These are phyloP conservation scores for Kodamaea anthophila DNA, from an alignment of 1,139 yeast species.

Conservation along the genomic window DNA sequence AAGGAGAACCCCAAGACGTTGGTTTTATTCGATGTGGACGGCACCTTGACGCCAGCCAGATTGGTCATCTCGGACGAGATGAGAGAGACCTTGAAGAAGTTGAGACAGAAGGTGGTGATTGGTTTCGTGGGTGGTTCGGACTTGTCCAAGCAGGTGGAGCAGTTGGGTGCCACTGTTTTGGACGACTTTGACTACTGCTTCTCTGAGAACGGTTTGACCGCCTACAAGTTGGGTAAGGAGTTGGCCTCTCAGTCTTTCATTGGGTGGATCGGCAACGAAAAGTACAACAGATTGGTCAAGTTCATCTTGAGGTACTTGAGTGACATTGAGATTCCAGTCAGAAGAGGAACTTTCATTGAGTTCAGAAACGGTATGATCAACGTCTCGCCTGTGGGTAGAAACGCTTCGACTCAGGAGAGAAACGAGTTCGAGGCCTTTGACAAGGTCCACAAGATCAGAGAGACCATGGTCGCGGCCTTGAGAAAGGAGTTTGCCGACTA, in stretches of 20 bases:
- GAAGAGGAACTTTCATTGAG: constrained; percentile 97
- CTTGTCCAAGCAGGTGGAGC: constrained; percentile 90
- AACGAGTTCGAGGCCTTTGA: constrained; percentile 85
- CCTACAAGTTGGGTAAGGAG: constrained; percentile 83
- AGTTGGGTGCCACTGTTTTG: constrained; percentile 75
- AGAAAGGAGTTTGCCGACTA: constrained; percentile 75
- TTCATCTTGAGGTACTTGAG: constrained; percentile 82
- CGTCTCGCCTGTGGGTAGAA: constrained; percentile 97
- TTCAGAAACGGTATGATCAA: constrained; percentile 99
- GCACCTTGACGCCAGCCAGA: constrained; percentile 97
- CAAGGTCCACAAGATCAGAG: constrained; percentile 72
- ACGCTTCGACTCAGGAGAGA: constrained; percentile 91
- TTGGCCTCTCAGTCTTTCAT: constrained; percentile 92
- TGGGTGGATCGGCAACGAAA: constrained; percentile 91
- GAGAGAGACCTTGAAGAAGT: constrained; percentile 58
- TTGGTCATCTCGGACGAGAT: constrained; percentile 75
- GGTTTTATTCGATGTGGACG: constrained; percentile 95
- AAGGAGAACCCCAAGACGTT: constrained; percentile 54
- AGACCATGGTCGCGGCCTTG: constrained; percentile 75
- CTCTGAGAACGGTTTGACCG: constrained; percentile 96
- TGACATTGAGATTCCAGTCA: constrained; percentile 80
- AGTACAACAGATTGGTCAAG: constrained; percentile 81
- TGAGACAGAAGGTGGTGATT: constrained; percentile 86
- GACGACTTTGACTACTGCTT: constrained; percentile 89
- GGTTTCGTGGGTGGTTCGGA: constrained; percentile 99